Percentiles rank a stretch among this genome's conserved stretches.
These are phyloP conservation scores for Diaporthe eres DNA, from an alignment of 2,329 filamentous ascomycete species.

Conservation along the genomic window DNA sequence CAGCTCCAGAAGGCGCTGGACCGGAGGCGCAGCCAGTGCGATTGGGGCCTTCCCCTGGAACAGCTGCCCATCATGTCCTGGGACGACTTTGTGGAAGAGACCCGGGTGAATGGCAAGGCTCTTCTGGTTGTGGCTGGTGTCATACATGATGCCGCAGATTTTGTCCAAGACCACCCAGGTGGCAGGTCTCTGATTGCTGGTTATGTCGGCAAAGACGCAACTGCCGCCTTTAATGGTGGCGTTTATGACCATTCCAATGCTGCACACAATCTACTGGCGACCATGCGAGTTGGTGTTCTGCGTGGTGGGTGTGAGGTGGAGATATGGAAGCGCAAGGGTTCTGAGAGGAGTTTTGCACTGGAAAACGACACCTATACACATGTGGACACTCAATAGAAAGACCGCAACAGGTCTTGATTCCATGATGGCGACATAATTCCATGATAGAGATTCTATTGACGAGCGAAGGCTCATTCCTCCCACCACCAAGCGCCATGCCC, in stretches of 20 bases:
- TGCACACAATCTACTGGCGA: slow-evolving; percentile 88
- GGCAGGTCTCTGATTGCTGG: slow-evolving; percentile 87
- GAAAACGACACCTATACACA: background rate
- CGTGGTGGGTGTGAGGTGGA: slow-evolving; percentile 90
- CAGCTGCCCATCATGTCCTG: slow-evolving; percentile 87
- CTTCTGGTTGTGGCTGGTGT: slow-evolving; percentile 85
- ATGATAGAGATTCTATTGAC: background rate
- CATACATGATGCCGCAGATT: slow-evolving; percentile 85
- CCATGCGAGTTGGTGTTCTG: slow-evolving; percentile 88
- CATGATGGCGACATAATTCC: background rate
- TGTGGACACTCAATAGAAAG: background rate
- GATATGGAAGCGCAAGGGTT: slow-evolving; percentile 80
- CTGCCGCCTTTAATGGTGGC: slow-evolving; percentile 91
- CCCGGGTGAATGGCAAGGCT: slow-evolving; percentile 81
- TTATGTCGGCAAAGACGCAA: slow-evolving; percentile 88
- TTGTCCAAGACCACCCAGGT: slow-evolving; percentile 90
- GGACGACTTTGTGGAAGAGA: slow-evolving; percentile 85
- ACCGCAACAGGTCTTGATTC: background rate
- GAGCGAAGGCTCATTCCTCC: background rate
- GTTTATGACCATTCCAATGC: slow-evolving; percentile 92
- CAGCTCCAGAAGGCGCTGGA: slow-evolving; percentile 94
- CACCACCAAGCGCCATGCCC: background rate
- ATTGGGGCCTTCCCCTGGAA: slow-evolving; percentile 89
- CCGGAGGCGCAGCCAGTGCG: slow-evolving; percentile 84
- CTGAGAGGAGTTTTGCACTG: slow-evolving; percentile 52